Conservation (phyloP, 1,284 basidiomycete species). For the Cryptococcus sp. region DNA sequence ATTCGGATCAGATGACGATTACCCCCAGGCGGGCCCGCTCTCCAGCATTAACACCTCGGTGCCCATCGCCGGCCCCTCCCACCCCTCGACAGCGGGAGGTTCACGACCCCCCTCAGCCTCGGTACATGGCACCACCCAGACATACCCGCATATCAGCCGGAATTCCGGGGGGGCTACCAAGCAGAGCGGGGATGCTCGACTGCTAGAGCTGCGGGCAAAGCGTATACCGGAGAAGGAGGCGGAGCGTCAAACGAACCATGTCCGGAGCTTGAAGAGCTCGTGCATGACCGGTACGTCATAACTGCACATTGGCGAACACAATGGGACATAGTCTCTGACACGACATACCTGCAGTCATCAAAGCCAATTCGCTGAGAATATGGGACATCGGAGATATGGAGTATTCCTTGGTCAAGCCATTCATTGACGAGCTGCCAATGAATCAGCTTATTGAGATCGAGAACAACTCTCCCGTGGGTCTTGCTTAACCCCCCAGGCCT, state of each 20-base stretch:
- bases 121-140: not conserved
- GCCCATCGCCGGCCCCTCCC: not conserved
- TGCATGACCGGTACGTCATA: slow-evolving; percentile 19
- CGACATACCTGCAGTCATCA: slow-evolving; percentile 25
- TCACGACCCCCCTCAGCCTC: not conserved
- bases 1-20: slow-evolving; percentile 33
- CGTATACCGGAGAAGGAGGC: slow-evolving; percentile 4
- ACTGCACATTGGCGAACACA: not conserved
- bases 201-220: slow-evolving; percentile 18
- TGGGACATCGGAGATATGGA: slow-evolving; percentile 41
- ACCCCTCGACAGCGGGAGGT: not conserved
- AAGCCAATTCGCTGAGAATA: slow-evolving; percentile 26
- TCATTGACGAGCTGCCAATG: slow-evolving; percentile 34
- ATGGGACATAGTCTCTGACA: not conserved
- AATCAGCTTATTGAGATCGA: slow-evolving; percentile 41
- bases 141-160: not conserved
- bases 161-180: not conserved
- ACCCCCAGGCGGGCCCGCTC: not conserved
- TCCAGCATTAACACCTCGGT: not conserved
- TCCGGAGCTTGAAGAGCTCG: slow-evolving; percentile 11
- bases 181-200: slow-evolving; percentile 9
- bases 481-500: not conserved
- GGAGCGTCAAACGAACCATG: slow-evolving; percentile 4
- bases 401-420: slow-evolving; percentile 29
- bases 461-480: slow-evolving; percentile 27